phyloP scores from a whole-genome alignment of 371 early-diverging fungal genomes.

The Syncephalastrum racemosum region DNA sequence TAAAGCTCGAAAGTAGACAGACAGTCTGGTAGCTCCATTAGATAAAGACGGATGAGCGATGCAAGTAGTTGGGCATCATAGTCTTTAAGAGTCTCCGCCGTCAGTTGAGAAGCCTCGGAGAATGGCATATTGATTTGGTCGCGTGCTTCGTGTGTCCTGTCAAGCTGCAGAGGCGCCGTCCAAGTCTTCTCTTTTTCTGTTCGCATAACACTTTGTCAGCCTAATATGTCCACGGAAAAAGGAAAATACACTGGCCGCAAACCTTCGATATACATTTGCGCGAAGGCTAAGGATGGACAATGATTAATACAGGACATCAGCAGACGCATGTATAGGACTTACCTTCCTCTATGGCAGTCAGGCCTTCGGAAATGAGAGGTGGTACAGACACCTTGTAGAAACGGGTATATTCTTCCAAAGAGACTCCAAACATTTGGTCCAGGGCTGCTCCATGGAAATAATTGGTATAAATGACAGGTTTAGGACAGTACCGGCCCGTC shows the following conservation, averaged over 20 bases:
- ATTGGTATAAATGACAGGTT: conserved; percentile 64
- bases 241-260: no score
- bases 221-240: background rate
- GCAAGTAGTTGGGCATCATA: conserved; percentile 62
- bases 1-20: conserved; percentile 73
- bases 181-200: conserved; percentile 47
- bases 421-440: conserved; percentile 76
- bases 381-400: conserved; percentile 59
- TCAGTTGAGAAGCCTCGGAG: conserved; percentile 33
- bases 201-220: background rate
- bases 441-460: conserved; percentile 55
- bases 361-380: conserved; percentile 54
- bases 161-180: conserved; percentile 59
- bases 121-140: conserved; percentile 51
- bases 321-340: background rate
- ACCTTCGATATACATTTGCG: conserved; percentile 36
- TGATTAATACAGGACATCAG: background rate
- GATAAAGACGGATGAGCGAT: conserved; percentile 65
- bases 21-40: conserved; percentile 74
- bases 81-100: conserved; percentile 47
- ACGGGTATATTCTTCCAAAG: conserved; percentile 64
- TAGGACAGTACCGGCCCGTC: conserved; percentile 66
- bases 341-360: conserved; percentile 42
- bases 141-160: conserved; percentile 62
- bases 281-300: conserved; percentile 15